phyloP scores from a whole-genome alignment of 345 rosid species.

The Euphorbia peplus region DNA sequence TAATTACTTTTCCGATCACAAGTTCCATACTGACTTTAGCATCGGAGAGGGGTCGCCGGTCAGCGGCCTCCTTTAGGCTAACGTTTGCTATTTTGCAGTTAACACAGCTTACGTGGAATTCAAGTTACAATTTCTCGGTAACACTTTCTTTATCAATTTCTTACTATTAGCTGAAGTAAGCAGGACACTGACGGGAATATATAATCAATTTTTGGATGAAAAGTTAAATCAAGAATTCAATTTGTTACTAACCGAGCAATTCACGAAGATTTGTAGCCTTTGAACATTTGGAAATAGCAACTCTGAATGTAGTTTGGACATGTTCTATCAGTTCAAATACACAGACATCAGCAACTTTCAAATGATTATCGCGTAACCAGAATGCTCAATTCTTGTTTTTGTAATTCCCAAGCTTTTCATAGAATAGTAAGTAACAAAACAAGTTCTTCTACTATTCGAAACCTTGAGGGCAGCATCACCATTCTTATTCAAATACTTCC shows the following conservation, averaged over 20 bases:
- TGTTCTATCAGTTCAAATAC: neutral
- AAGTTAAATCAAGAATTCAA: neutral
- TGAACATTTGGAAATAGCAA: neutral
- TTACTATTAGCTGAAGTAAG: neutral
- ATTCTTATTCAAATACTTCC: neutral
- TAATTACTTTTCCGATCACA: too few relatives aligned
- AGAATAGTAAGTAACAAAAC: neutral
- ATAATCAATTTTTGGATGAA: neutral
- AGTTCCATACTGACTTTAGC: too few relatives aligned
- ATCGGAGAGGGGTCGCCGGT: too few relatives aligned
- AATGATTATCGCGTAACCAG: neutral
- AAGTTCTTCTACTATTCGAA: neutral
- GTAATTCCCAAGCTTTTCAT: too few relatives aligned
- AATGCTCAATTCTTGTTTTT: neutral
- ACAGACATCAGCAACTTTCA: neutral
- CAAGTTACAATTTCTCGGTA: too few relatives aligned
- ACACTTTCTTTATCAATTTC: neutral
- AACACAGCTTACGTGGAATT: too few relatives aligned
- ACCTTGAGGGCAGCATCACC: neutral
- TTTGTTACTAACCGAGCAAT: neutral
- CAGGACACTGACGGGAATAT: neutral
- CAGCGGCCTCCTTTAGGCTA: too few relatives aligned
- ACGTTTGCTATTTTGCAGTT: too few relatives aligned
- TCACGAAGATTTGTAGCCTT: neutral
- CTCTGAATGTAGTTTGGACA: neutral